Evolutionary conservation across 2,329 filamentous ascomycete species (phyloP), one percentile per base, ranked within the genome.

Genomic region (Aspergillus sp.): DNA sequence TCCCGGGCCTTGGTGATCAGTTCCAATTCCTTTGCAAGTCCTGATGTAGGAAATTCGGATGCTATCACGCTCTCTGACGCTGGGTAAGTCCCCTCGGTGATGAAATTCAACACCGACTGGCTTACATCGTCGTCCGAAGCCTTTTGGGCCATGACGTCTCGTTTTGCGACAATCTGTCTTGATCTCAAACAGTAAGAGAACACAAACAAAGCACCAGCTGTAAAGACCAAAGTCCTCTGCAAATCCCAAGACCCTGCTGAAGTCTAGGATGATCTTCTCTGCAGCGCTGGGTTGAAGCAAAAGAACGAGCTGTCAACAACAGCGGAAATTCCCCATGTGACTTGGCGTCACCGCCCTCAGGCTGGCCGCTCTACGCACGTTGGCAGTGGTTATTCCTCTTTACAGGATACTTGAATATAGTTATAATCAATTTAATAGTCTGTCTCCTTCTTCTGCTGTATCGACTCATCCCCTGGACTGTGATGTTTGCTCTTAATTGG

Each of bases 31-130:
- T 65, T 67, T 11, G 74, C 68, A 6, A 82, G 65, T 38, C 71
- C 67, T 44, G 65, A 65, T 8, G 73, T 54, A 29, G 74, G 68
- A 39, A 82, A 69, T 6, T 75, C 64, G 27, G 77, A 72, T 6
- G 78, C 74, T 48, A 76, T 69, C 42, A 82, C 65, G 48, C 72
- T 60, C 62, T 82, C 79, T 30, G 73, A 71, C 19, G 78, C 76
- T 11, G 79, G 79, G 53, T 81, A 82, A 28, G 65, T 63, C 45
- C 77, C 76, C 37, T 77, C 65, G 37, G 74, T 66, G 42, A 85
- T 76, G 56, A 84, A 87, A 47, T 81, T 71, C 44, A 88, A 78
- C 34, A 89, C 68, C 5, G 81, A 81, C 48, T 78, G 72, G 51
- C 78, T 79, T 42, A 84, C 64, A 39, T 65, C 57, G 27, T 61